Evolutionary conservation across 2,329 filamentous ascomycete genomes (phyloP).

Genomic region (Magnaporthiopsis rhizophila): DNA sequence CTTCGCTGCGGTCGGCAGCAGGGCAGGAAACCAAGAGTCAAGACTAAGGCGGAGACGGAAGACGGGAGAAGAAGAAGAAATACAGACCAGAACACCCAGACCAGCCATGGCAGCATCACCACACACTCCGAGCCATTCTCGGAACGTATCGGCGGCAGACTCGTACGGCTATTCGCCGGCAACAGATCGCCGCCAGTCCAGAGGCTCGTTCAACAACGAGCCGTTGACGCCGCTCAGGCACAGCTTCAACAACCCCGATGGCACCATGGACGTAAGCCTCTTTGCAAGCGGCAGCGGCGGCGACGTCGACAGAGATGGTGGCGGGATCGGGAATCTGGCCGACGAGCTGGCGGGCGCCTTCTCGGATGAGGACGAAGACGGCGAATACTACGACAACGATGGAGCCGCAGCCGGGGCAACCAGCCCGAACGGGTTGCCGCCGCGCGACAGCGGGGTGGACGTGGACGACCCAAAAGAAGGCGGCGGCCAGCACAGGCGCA

Average conservation of each 20-base stretch:
- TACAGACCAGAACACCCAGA: too few species aligned
- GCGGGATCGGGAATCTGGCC: conserved; percentile 67
- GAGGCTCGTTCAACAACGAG: conserved; percentile 36
- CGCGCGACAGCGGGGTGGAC: conserved; percentile 34
- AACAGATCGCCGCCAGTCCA: conserved; percentile 38
- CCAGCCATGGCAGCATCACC: conserved; percentile 38
- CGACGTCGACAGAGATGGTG: conserved; percentile 32
- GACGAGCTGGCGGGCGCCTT: conserved; percentile 73
- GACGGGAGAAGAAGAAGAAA: too few species aligned
- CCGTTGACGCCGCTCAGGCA: conserved; percentile 38
- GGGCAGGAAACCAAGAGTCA: too few species aligned
- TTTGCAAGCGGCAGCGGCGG: conserved; percentile 32
- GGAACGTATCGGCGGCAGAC: conserved; percentile 31
- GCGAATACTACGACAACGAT: conserved; percentile 36
- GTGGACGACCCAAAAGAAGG: conserved; percentile 15
- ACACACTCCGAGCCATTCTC: conserved; percentile 51
- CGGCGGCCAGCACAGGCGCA: conserved; percentile 16
- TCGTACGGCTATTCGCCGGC: conserved; percentile 30
- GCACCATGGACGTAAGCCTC: conserved; percentile 30
- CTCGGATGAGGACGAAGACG: conserved; percentile 51
- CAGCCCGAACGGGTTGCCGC: conserved; percentile 18
- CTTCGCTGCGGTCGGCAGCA: too few species aligned
- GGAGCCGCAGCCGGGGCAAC: conserved; percentile 14
- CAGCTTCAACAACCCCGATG: conserved; percentile 37
- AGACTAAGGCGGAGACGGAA: too few species aligned